These are phyloP conservation scores for Cymbopogon flexuosus DNA, from an alignment of 202 grass and related monocot species.

Conservation along the genomic window DNA sequence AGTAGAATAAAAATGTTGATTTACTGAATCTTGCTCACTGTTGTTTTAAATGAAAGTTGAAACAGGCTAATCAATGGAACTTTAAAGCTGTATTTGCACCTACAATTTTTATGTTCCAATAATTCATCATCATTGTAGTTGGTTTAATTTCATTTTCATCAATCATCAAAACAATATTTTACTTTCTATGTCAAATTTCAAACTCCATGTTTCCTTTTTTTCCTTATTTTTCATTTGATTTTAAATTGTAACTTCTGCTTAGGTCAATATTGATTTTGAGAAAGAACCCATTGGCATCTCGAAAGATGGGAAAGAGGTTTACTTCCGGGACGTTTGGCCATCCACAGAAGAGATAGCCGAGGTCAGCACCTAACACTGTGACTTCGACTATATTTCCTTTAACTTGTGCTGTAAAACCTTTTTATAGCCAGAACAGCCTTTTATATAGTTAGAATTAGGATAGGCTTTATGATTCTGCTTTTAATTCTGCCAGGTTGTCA, in stretches of 20 bases:
- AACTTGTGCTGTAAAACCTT: neutral
- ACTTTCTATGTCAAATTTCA: neutral
- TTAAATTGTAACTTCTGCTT: slow-evolving; percentile 31
- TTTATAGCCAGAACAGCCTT: neutral
- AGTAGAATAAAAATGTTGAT: neutral
- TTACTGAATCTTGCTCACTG: neutral
- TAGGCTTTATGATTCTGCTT: slow-evolving; percentile 11
- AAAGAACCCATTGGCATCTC: slow-evolving; percentile 82
- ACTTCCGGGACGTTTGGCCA: slow-evolving; percentile 87
- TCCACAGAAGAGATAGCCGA: slow-evolving; percentile 78
- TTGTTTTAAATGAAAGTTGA: neutral
- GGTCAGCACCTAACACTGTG: slow-evolving; percentile 36
- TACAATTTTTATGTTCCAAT: slow-evolving; percentile 1
- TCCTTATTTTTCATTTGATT: neutral
- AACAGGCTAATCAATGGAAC: neutral
- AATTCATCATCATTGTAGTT: neutral
- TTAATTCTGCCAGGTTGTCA: slow-evolving; percentile 68
- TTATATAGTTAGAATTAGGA: neutral
- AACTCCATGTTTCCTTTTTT: neutral
- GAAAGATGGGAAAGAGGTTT: slow-evolving; percentile 90
- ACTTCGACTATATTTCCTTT: neutral
- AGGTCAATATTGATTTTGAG: slow-evolving; percentile 98
- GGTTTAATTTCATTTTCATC: neutral
- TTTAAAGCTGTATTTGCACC: neutral
- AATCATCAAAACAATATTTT: neutral